Conservation (phyloP, 257 asterid species). For the Mitragyna speciosa region DNA sequence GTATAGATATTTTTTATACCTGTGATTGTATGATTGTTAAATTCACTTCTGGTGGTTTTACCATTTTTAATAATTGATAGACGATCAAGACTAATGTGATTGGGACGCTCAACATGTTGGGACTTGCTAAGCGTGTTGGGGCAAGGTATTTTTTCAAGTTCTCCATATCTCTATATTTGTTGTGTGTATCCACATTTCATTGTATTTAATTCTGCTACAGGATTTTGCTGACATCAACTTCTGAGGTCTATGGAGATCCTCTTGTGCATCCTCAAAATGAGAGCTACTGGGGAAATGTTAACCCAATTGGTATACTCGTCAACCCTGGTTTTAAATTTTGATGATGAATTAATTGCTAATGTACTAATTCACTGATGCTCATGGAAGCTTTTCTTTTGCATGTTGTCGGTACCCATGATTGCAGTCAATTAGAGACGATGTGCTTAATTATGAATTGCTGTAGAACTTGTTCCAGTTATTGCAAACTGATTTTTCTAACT, state of each 20-base stretch:
- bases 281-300: conserved; percentile 98
- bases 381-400: background rate
- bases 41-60: background rate
- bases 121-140: conserved; percentile 98
- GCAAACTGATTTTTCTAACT: background rate
- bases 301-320: conserved; percentile 71
- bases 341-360: background rate
- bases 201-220: conserved; percentile 31
- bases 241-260: conserved; percentile 98
- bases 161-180: background rate
- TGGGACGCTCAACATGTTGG: conserved; percentile 96
- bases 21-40: background rate
- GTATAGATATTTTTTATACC: background rate
- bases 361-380: background rate
- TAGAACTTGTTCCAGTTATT: background rate
- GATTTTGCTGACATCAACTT: conserved; percentile 91
- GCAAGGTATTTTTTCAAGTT: conserved; percentile 61
- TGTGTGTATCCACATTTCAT: conserved; percentile 1
- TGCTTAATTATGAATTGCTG: background rate
- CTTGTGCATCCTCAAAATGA: conserved; percentile 93
- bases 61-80: conserved; percentile 34
- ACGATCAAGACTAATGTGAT: conserved; percentile 95
- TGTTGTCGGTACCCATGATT: background rate
- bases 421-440: background rate
- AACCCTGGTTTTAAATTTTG: background rate